Percentiles rank a stretch among this genome's conserved stretches.
Evolutionary conservation across 129 eudicot genomes (phyloP).

Genomic region (Pseudognaphalium luteoalbum): DNA sequence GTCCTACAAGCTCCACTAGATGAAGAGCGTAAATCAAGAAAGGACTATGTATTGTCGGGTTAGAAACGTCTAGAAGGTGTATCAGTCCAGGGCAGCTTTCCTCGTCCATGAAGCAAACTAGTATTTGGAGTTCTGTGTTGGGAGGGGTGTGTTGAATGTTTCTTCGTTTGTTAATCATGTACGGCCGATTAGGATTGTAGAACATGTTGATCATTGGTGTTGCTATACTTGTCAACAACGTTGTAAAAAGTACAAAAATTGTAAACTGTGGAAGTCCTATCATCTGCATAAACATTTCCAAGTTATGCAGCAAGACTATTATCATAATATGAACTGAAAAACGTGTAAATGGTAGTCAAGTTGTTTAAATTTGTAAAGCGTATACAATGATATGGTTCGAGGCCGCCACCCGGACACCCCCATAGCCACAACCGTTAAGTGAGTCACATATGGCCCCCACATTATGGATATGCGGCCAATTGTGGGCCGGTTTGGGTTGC

Average conservation of each 20-base stretch:
- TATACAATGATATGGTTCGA: too few relatives aligned
- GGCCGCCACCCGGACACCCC: too few relatives aligned
- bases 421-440: too few relatives aligned
- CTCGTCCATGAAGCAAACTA: conserved; percentile 56
- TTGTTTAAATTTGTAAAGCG: too few relatives aligned
- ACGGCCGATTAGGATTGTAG: conserved; percentile 83
- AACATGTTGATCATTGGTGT: conserved; percentile 64
- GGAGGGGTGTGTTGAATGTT: conserved; percentile 74
- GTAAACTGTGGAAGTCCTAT: conserved; percentile 56
- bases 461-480: too few relatives aligned
- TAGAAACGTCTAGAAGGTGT: conserved; percentile 57
- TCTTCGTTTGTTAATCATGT: conserved; percentile 80
- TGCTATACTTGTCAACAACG: conserved; percentile 48
- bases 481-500: too few relatives aligned
- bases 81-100: conserved; percentile 52
- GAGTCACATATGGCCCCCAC: too few relatives aligned
- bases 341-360: not conserved
- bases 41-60: conserved; percentile 57
- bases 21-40: conserved; percentile 58
- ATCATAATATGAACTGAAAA: too few relatives aligned
- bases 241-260: conserved; percentile 53
- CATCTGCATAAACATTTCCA: conserved; percentile 48
- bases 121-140: conserved; percentile 50
- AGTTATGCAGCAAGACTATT: not conserved
- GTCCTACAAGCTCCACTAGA: conserved; percentile 74